phyloP scores from a whole-genome alignment of 2,329 filamentous ascomycete species.

The Amauroascus niger region DNA sequence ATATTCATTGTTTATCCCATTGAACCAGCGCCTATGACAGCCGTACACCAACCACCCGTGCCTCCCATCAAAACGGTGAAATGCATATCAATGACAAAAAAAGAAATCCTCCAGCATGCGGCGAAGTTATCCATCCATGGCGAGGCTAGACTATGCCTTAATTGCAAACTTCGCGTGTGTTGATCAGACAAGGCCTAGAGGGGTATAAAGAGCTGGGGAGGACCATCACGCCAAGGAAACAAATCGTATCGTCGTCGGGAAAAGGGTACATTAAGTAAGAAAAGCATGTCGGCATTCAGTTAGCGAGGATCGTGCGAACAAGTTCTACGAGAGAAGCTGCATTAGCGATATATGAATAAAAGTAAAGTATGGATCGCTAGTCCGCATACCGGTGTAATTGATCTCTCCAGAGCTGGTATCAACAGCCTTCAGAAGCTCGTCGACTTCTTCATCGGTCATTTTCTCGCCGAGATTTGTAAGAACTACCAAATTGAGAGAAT shows the following conservation, averaged over 20 bases:
- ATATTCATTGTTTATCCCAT: slow-evolving; percentile 8
- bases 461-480: slow-evolving; percentile 97
- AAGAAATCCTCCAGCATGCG: slow-evolving; percentile 1
- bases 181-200: neutral
- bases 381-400: slow-evolving; percentile 76
- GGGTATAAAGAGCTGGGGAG: neutral
- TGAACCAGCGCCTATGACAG: slow-evolving; percentile 4
- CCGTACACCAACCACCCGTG: slow-evolving; percentile 9
- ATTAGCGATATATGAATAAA: slow-evolving; percentile 5
- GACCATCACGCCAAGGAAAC: slow-evolving; percentile 2
- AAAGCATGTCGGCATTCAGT: slow-evolving; percentile 42
- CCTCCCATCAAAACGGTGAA: neutral
- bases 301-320: slow-evolving; percentile 76
- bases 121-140: neutral
- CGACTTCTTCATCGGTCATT: slow-evolving; percentile 97
- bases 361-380: neutral
- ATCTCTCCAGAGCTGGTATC: slow-evolving; percentile 94
- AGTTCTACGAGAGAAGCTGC: slow-evolving; percentile 48
- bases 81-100: slow-evolving; percentile 1
- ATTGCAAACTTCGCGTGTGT: neutral
- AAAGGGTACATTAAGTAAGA: slow-evolving; percentile 17
- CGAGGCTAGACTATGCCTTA: neutral
- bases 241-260: slow-evolving; percentile 15
- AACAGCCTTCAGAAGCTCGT: slow-evolving; percentile 96
- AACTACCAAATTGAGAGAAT: slow-evolving; percentile 42